Percentiles rank a stretch among this genome's conserved stretches.
Evolutionary conservation across 1,139 yeast genomes (phyloP).

Genomic region (Suhomyces ambrosiae): DNA sequence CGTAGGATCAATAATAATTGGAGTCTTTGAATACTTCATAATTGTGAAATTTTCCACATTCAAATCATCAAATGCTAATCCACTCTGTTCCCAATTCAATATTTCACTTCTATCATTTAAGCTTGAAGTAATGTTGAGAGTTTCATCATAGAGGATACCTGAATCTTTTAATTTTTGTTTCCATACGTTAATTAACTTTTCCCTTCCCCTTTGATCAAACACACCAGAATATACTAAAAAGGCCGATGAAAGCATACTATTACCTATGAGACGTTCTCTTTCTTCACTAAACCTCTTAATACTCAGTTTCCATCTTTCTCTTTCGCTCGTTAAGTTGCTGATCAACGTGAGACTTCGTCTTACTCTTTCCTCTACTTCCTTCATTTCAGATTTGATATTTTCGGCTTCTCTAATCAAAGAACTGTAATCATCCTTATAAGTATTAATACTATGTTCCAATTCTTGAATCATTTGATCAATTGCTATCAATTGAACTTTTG

Average conservation of each 20-base stretch:
- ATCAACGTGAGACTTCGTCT: slow-evolving; percentile 63
- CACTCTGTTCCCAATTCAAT: slow-evolving; percentile 53
- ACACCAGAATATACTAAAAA: slow-evolving; percentile 63
- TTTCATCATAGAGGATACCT: slow-evolving; percentile 45
- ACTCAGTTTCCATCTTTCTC: slow-evolving; percentile 72
- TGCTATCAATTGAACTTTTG: slow-evolving; percentile 70
- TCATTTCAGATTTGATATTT: slow-evolving; percentile 70
- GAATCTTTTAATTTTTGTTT: slow-evolving; percentile 35
- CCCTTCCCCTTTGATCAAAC: slow-evolving; percentile 56
- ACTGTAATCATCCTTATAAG: slow-evolving; percentile 70
- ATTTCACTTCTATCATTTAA: slow-evolving; percentile 45
- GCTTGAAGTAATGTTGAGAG: slow-evolving; percentile 35
- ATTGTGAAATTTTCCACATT: slow-evolving; percentile 66
- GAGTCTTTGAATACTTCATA: slow-evolving; percentile 41
- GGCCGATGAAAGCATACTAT: slow-evolving; percentile 64
- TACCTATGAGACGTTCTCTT: slow-evolving; percentile 59
- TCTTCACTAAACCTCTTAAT: slow-evolving; percentile 52
- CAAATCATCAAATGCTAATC: slow-evolving; percentile 59
- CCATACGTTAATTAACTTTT: slow-evolving; percentile 43
- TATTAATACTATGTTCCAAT: slow-evolving; percentile 66
- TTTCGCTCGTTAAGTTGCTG: slow-evolving; percentile 65
- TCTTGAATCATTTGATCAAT: slow-evolving; percentile 82
- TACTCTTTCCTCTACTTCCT: slow-evolving; percentile 60
- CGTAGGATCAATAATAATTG: slow-evolving; percentile 77
- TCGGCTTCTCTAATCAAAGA: slow-evolving; percentile 77